Base-by-base conservation (phyloP, 768 basidiomycete species). In the Lentinula edodes region DNA sequence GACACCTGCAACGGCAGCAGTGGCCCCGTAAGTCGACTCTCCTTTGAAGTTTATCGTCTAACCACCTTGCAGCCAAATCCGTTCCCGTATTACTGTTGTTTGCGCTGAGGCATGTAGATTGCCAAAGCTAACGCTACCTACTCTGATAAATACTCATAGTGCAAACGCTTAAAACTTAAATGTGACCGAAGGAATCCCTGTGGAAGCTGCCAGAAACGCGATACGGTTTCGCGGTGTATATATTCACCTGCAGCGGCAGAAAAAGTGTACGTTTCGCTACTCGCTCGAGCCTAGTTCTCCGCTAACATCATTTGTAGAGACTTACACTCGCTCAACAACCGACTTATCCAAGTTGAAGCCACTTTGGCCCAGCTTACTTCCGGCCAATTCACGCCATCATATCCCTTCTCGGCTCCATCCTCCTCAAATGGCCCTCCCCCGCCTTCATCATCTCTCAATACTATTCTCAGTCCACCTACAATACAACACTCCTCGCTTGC, bases 111-210 rank as follows among this genome's bases (percentile, higher is more conserved):
- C 89, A 38, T 36, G 80, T 65, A 16, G 54, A 60, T 18, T 50
- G 57, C 38, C 50, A 48, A 28, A 51, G 6, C 0, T 50, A 52
- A 59, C 62, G 60, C 59, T 28, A 28, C 13, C 5, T 41, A 62
- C 63, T 61, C 56, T 43, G 42, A n/a, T 52, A 51, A 35, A 9
- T 41, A 8, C n/a, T 59, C 32, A 57, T 61, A 93, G 89, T 94
- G 91, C 77, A 93, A 93, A 72, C 89, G 91, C 4, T 80, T 93
- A 58, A 94, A 94, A 67, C 80, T 93, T 58, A 91, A 88, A 75
- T 94, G 91, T 69, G 91, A 93, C 74, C 78, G 91, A 42, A 82
- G 87, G 20, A 84, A 80, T 2, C 91, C 91, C 0, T 93, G 91
- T 65, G 84, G 84, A 0, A 87, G 86, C 32, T 93, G 92, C 66